Conservation (phyloP, 2,329 filamentous ascomycete species). For the Macrophomina pseudophaseolina region DNA sequence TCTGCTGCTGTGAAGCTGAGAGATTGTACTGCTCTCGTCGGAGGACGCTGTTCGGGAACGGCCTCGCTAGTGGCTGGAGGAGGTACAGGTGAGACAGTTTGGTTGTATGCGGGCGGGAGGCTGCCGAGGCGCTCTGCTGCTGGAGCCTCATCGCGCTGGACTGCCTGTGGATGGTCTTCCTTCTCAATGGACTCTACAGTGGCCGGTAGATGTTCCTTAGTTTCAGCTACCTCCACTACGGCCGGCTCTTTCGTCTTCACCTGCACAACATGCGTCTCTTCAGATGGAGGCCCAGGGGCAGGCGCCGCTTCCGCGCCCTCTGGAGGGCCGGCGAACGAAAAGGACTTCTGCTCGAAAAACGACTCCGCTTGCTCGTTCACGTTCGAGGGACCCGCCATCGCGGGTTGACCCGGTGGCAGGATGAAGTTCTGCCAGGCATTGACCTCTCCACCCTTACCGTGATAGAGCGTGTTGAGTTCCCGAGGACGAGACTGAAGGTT, state of each 20-base stretch:
- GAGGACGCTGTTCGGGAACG: not conserved
- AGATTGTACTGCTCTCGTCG: not conserved
- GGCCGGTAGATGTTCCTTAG: no score
- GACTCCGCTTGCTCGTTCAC: no score
- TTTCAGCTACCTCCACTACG: not conserved
- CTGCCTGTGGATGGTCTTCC: no score
- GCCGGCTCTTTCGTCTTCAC: not conserved
- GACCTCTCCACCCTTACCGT: slow-evolving; percentile 6
- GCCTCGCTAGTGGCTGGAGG: not conserved
- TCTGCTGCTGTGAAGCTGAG: not conserved
- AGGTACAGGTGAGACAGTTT: not conserved
- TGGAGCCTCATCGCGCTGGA: no score
- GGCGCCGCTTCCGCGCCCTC: no score
- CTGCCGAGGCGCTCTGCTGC: no score
- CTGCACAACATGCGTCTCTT: not conserved
- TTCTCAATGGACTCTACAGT: no score
- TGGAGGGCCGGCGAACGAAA: no score
- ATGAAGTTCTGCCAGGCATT: slow-evolving; percentile 5
- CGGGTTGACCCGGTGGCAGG: not conserved
- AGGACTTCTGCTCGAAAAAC: no score
- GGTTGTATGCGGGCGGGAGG: not conserved
- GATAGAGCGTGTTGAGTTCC: slow-evolving; percentile 1
- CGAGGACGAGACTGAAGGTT: not conserved
- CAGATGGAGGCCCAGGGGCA: not conserved
- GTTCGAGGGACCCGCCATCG: no score